Evolutionary conservation across 2,329 filamentous ascomycete species (phyloP), one percentile per base, ranked within the genome.

Genomic region (Phoma sp.): DNA sequence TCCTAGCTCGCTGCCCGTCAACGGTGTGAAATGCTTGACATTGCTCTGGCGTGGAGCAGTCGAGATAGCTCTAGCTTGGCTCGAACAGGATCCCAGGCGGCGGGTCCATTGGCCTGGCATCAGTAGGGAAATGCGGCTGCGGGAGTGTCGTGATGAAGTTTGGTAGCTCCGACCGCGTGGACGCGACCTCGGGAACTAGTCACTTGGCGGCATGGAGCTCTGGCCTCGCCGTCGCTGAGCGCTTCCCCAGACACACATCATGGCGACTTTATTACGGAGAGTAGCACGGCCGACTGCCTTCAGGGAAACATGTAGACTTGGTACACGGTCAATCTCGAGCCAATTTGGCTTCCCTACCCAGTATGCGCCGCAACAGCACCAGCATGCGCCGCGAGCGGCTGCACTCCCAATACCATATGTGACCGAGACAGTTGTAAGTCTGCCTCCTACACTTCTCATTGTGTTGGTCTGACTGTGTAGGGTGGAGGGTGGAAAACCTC

Each of bases 401-500:
- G 78, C 76, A 60, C 69, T 78, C 17, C 79, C 79, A 23, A 80
- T 79, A 63, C 80, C 80, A 21, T 82, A 77, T 55, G 79, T 82
- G 42, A 82, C 80, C 30, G 80, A 81, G 64, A 80, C 78, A 55
- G 72, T 80, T 30, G 77, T 79, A 75, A 47, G 76, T 64, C 33
- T 15, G 20, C 10, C 47, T 12, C 9, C 10, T 4, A 9, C 6
- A 3, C 29, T 11, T 5, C 14, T 4, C 11, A 14, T 21, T 23
- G 10, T 1, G n/a, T 7, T 10, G n/a, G 59, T 48, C 74, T 78
- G 64, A 78, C 66, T 59, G 42, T 40, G 30, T 62, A 80, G 77
- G 78, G 76, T 66, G 80, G 80, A 61, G 78, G 78, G 59, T 82
- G 76, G 76, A 80, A 81, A 68, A 81, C 80, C 46, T 80, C 76